Percentiles rank a stretch among this genome's conserved stretches.
phyloP scores from a whole-genome alignment of 2,329 filamentous ascomycete genomes.

The Eurotiales sp. region DNA sequence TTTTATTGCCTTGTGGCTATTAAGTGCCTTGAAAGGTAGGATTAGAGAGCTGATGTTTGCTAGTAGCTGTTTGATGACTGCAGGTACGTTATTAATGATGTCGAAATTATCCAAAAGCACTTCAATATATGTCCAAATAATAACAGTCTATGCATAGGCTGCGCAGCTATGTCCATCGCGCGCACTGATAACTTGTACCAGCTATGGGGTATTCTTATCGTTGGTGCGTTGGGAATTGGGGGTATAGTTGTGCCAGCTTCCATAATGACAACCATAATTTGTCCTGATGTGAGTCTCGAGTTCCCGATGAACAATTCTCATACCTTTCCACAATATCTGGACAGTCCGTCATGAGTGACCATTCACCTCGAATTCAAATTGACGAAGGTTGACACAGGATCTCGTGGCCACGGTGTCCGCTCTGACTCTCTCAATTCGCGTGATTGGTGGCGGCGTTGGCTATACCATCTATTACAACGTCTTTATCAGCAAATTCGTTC shows the following conservation, averaged over 20 bases:
- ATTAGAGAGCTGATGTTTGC: slow-evolving; percentile 59
- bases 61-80: slow-evolving; percentile 62
- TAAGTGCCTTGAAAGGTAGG: slow-evolving; percentile 56
- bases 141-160: slow-evolving; percentile 44
- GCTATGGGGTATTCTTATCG: slow-evolving; percentile 57
- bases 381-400: no score
- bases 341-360: no score
- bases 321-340: not conserved
- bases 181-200: slow-evolving; percentile 50
- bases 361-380: no score
- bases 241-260: slow-evolving; percentile 65
- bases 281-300: slow-evolving; percentile 56
- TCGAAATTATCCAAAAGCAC: no score
- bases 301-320: not conserved
- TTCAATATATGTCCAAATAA: no score
- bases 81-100: slow-evolving; percentile 41
- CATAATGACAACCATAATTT: slow-evolving; percentile 67
- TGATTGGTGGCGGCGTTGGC: slow-evolving; percentile 63
- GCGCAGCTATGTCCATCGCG: slow-evolving; percentile 52
- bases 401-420: slow-evolving; percentile 67
- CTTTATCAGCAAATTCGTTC: slow-evolving; percentile 45
- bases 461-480: slow-evolving; percentile 58
- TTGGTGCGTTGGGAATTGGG: slow-evolving; percentile 63
- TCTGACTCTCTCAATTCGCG: slow-evolving; percentile 65
- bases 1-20: slow-evolving; percentile 54